phyloP scores from a whole-genome alignment of 2,329 filamentous ascomycete genomes.

The Leptosphaerulina australis region DNA sequence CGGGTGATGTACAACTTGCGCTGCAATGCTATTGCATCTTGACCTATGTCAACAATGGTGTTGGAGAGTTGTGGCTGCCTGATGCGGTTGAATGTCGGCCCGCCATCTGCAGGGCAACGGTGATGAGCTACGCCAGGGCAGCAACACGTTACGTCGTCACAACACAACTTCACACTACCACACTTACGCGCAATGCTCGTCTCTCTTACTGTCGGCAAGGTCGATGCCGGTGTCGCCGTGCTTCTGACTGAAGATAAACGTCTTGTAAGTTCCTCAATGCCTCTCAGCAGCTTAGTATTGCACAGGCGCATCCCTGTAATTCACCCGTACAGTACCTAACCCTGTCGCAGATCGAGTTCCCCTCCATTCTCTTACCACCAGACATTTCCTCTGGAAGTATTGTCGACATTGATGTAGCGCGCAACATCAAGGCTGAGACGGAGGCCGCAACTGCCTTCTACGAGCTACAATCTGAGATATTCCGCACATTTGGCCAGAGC shows the following conservation, averaged over 20 bases:
- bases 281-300: slow-evolving; percentile 16
- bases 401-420: slow-evolving; percentile 93
- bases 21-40: not conserved
- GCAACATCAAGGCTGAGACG: slow-evolving; percentile 80
- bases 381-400: slow-evolving; percentile 97
- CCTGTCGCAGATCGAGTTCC: slow-evolving; percentile 84
- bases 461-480: slow-evolving; percentile 86
- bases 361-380: slow-evolving; percentile 91
- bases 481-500: slow-evolving; percentile 79
- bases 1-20: not conserved
- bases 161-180: slow-evolving; percentile 5
- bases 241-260: slow-evolving; percentile 96
- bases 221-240: slow-evolving; percentile 97
- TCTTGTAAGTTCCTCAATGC: slow-evolving; percentile 66
- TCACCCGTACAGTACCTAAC: slow-evolving; percentile 30
- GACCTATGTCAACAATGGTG: not conserved
- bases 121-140: slow-evolving; percentile 11
- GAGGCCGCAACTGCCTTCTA: slow-evolving; percentile 78
- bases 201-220: slow-evolving; percentile 97
- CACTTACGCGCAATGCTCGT: slow-evolving; percentile 74
- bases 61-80: slow-evolving; percentile 12
- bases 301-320: slow-evolving; percentile 29
- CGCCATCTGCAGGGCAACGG: slow-evolving; percentile 10
- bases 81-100: slow-evolving; percentile 11
- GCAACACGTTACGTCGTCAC: slow-evolving; percentile 12